Percentiles rank a stretch among this genome's conserved stretches.
Conservation (phyloP, 2,329 filamentous ascomycete species). For the Cadophora luteo-olivacea region DNA sequence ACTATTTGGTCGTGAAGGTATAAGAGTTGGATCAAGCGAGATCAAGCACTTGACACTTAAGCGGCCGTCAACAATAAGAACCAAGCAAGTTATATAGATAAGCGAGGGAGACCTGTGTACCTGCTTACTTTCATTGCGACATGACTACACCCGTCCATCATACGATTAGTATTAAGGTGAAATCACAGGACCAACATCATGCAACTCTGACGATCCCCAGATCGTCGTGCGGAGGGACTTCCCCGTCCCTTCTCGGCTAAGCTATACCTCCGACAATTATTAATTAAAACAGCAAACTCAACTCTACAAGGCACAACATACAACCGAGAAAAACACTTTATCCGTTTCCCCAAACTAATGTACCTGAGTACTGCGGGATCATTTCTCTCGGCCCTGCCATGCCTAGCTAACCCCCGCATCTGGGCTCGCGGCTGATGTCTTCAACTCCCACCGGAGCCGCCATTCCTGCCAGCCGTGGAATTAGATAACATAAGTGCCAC, state of each 20-base stretch:
- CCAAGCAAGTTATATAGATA: too few species aligned
- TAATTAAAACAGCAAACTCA: conserved; percentile 16
- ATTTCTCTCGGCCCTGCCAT: neutral
- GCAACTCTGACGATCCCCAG: neutral
- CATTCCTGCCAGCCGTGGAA: conserved; percentile 19
- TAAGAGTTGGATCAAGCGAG: too few species aligned
- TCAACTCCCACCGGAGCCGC: conserved; percentile 19
- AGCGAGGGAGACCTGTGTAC: too few species aligned
- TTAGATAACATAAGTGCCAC: neutral
- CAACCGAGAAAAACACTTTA: conserved; percentile 6
- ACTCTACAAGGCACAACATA: conserved; percentile 1
- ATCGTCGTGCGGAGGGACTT: neutral
- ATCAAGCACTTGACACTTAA: too few species aligned
- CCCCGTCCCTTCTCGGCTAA: conserved; percentile 7
- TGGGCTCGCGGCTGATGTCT: conserved; percentile 28
- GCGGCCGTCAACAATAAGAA: too few species aligned
- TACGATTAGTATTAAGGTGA: neutral
- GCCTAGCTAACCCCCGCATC: conserved; percentile 11
- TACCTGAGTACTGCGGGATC: conserved; percentile 15
- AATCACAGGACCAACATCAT: neutral
- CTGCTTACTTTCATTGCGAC: too few species aligned
- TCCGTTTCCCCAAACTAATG: conserved; percentile 7
- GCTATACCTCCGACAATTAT: conserved; percentile 3
- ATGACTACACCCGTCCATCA: neutral
- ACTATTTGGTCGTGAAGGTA: too few species aligned